A percentile compares a stretch with the other conserved stretches of the same genome.
Evolutionary conservation across 306 rosid species (phyloP).

Genomic region (Dalbergia cochinchinensis): DNA sequence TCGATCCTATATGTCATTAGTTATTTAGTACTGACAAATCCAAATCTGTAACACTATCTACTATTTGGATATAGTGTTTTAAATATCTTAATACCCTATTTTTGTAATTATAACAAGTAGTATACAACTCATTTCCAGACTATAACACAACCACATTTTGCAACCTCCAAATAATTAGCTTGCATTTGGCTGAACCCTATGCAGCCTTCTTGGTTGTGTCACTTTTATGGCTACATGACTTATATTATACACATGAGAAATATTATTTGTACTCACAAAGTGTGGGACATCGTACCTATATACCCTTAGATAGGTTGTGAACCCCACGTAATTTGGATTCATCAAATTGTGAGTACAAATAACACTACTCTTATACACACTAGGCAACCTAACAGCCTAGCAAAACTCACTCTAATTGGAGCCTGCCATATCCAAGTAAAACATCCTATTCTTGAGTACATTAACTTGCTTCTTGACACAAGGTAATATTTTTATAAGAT

Average conservation of each 20-base stretch:
- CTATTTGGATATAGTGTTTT: too few relatives aligned
- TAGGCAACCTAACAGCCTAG: not conserved
- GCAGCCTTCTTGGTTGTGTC: not conserved
- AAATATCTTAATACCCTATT: not conserved
- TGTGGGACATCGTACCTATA: too few relatives aligned
- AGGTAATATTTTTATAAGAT: conserved; percentile 12
- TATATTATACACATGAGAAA: too few relatives aligned
- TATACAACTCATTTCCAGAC: conserved; percentile 2
- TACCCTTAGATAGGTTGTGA: too few relatives aligned
- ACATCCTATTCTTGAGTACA: conserved; percentile 16
- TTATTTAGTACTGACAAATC: too few relatives aligned
- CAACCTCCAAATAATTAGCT: conserved; percentile 7
- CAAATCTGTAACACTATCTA: too few relatives aligned
- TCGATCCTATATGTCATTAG: too few relatives aligned
- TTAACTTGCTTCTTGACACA: not conserved
- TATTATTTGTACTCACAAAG: too few relatives aligned
- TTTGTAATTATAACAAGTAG: not conserved
- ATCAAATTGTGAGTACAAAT: too few relatives aligned
- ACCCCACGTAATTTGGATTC: too few relatives aligned
- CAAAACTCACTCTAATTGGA: conserved; percentile 34
- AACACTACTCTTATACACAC: too few relatives aligned
- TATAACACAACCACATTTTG: not conserved
- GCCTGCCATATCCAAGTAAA: conserved; percentile 35
- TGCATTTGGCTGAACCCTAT: not conserved
- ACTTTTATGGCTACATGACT: conserved; percentile 15